Conservation (phyloP, 257 asterid genomes). For the Echium plantagineum region DNA sequence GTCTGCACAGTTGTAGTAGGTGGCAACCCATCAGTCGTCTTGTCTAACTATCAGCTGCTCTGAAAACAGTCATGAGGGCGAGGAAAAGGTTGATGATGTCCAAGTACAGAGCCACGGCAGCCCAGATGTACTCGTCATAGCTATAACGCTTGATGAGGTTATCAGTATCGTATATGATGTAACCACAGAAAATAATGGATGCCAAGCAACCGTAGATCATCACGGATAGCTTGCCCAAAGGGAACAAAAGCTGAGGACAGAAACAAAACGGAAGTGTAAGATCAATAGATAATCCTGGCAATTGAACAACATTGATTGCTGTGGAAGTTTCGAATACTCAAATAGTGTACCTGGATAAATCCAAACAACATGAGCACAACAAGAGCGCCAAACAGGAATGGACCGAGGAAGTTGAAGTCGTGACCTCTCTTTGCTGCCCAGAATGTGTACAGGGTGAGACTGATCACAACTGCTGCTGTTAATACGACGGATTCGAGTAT, state of each 20-base stretch:
- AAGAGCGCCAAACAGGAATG: constrained; percentile 26
- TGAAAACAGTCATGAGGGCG: constrained; percentile 10
- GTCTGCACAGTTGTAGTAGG: not conserved
- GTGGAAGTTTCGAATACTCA: not conserved
- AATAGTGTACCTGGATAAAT: constrained; percentile 29
- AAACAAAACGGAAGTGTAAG: not conserved
- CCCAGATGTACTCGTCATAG: constrained; percentile 42
- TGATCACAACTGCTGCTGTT: constrained; percentile 32
- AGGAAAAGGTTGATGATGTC: constrained; percentile 37
- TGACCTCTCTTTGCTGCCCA: constrained; percentile 58
- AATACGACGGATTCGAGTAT: constrained; percentile 31
- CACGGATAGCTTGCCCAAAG: constrained; percentile 23
- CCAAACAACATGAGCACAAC: constrained; percentile 20
- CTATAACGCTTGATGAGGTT: constrained; percentile 26
- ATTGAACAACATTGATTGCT: not conserved
- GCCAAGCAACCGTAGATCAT: constrained; percentile 23
- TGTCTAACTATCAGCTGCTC: constrained; percentile 8
- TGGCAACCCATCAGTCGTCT: not conserved
- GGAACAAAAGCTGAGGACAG: constrained; percentile 26
- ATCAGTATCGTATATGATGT: constrained; percentile 33
- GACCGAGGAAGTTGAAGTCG: constrained; percentile 35
- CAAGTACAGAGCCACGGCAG: constrained; percentile 27
- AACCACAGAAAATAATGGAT: constrained; percentile 22
- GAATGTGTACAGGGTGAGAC: constrained; percentile 46
- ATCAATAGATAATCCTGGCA: not conserved